Percentiles rank a stretch among this genome's conserved stretches.
Evolutionary conservation across 2,329 filamentous ascomycete species (phyloP).

Genomic region (Cryphonectria parasitica): DNA sequence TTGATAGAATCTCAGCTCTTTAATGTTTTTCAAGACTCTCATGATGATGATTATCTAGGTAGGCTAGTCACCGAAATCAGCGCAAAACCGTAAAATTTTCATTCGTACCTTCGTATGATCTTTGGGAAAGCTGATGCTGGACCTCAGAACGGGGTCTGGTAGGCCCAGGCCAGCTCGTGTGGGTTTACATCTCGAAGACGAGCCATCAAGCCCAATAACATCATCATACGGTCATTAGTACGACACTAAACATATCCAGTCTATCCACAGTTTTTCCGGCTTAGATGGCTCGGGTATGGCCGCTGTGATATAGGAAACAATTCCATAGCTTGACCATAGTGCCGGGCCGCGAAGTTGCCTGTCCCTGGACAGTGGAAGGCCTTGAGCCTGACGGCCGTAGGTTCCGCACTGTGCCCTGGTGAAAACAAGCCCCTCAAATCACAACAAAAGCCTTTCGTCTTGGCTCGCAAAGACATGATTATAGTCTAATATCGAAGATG

Average conservation of each 20-base stretch:
- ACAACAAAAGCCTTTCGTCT: not conserved
- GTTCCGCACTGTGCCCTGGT: not conserved
- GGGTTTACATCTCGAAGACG: not conserved
- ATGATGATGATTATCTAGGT: too few species aligned
- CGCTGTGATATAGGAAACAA: not conserved
- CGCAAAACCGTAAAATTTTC: not conserved
- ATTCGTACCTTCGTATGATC: too few species aligned
- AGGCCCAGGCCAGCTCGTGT: not conserved
- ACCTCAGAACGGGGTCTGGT: not conserved
- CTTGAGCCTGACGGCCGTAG: not conserved
- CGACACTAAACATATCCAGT: too few species aligned
- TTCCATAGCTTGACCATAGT: not conserved
- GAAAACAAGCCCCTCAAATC: not conserved
- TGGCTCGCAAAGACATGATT: not conserved
- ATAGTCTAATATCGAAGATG: too few species aligned
- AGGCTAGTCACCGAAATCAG: too few species aligned
- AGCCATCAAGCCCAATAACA: too few species aligned
- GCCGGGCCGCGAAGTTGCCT: not conserved
- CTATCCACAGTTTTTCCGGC: too few species aligned
- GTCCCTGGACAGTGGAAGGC: not conserved
- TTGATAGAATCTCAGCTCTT: too few species aligned
- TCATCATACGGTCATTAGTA: too few species aligned
- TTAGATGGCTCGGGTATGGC: not conserved
- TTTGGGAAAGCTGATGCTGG: not conserved
- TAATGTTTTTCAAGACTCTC: too few species aligned